phyloP scores from a whole-genome alignment of 1,284 basidiomycete genomes.

The Papiliotrema flavescens region DNA sequence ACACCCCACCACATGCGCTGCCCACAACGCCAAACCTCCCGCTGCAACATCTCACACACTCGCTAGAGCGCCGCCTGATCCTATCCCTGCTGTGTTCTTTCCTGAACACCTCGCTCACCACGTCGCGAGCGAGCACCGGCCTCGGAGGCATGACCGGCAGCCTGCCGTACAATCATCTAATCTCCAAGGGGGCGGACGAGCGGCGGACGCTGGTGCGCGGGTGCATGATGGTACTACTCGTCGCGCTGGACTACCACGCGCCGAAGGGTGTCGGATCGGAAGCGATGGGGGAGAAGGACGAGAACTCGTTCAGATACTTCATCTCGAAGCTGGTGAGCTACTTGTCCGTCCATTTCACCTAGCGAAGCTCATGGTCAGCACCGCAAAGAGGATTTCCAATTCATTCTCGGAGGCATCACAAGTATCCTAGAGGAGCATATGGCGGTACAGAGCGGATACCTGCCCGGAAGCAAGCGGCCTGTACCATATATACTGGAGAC shows the following conservation, averaged over 20 bases:
- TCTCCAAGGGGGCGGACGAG: slow-evolving; percentile 77
- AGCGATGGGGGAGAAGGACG: slow-evolving; percentile 51
- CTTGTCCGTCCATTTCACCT: neutral
- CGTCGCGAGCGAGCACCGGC: slow-evolving; percentile 52
- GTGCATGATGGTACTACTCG: slow-evolving; percentile 70
- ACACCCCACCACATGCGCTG: slow-evolving; percentile 65
- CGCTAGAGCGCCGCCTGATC: slow-evolving; percentile 71
- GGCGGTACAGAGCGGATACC: slow-evolving; percentile 64
- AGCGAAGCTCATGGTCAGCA: slow-evolving; percentile 57
- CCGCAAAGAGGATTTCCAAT: slow-evolving; percentile 78
- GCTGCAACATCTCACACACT: slow-evolving; percentile 71
- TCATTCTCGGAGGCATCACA: slow-evolving; percentile 70
- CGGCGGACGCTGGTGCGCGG: slow-evolving; percentile 65
- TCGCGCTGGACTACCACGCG: slow-evolving; percentile 71
- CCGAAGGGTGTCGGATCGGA: slow-evolving; percentile 11
- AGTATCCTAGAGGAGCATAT: slow-evolving; percentile 71
- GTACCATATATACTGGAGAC: slow-evolving; percentile 76
- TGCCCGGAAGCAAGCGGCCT: slow-evolving; percentile 76
- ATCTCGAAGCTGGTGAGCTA: slow-evolving; percentile 72
- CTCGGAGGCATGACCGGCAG: slow-evolving; percentile 34
- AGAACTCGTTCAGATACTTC: slow-evolving; percentile 86
- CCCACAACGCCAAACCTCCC: slow-evolving; percentile 68
- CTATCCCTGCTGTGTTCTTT: slow-evolving; percentile 85
- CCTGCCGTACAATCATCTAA: slow-evolving; percentile 81
- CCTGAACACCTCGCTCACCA: slow-evolving; percentile 76